These are phyloP conservation scores for Coniochaeta sp. DNA, from an alignment of 2,329 filamentous ascomycete species.

Conservation along the genomic window DNA sequence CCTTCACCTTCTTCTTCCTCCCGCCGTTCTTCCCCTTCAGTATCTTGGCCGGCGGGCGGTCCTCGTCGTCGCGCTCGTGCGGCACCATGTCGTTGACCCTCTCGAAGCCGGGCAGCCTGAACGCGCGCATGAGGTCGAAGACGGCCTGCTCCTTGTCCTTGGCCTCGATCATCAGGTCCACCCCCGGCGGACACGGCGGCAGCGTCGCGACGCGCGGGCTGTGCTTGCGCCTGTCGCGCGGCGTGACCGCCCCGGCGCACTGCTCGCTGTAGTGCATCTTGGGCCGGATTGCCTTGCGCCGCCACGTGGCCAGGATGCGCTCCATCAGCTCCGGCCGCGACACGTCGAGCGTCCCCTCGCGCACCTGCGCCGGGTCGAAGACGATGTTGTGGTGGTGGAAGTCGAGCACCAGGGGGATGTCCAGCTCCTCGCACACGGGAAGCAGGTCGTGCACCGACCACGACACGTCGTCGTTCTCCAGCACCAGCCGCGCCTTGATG, in stretches of 20 bases:
- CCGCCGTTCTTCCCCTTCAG: slow-evolving; percentile 26
- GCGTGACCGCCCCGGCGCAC: slow-evolving; percentile 67
- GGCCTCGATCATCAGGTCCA: slow-evolving; percentile 99
- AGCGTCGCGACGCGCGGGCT: slow-evolving; percentile 70
- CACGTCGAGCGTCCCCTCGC: slow-evolving; percentile 82
- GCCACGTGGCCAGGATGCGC: slow-evolving; percentile 79
- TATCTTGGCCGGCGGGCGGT: slow-evolving; percentile 42
- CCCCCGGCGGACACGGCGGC: slow-evolving; percentile 72
- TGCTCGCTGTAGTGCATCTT: slow-evolving; percentile 98
- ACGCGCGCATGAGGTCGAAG: slow-evolving; percentile 86
- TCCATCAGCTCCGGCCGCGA: slow-evolving; percentile 55
- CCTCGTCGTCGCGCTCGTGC: slow-evolving; percentile 69
- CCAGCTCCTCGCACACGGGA: slow-evolving; percentile 85
- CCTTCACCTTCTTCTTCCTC: slow-evolving; percentile 27
- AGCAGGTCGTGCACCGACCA: slow-evolving; percentile 91
- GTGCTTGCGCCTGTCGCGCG: slow-evolving; percentile 75
- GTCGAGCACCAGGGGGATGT: slow-evolving; percentile 87
- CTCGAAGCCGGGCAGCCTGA: slow-evolving; percentile 74
- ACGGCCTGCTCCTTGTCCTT: slow-evolving; percentile 98
- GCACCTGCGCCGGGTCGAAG: slow-evolving; percentile 64
- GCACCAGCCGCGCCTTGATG: slow-evolving; percentile 73
- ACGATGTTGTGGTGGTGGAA: slow-evolving; percentile 95
- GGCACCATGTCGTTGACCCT: slow-evolving; percentile 71
- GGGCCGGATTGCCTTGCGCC: slow-evolving; percentile 73
- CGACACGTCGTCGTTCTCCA: slow-evolving; percentile 91